These are phyloP conservation scores for Heimioporus sp. DNA, from an alignment of 768 basidiomycete genomes.

Conservation along the genomic window DNA sequence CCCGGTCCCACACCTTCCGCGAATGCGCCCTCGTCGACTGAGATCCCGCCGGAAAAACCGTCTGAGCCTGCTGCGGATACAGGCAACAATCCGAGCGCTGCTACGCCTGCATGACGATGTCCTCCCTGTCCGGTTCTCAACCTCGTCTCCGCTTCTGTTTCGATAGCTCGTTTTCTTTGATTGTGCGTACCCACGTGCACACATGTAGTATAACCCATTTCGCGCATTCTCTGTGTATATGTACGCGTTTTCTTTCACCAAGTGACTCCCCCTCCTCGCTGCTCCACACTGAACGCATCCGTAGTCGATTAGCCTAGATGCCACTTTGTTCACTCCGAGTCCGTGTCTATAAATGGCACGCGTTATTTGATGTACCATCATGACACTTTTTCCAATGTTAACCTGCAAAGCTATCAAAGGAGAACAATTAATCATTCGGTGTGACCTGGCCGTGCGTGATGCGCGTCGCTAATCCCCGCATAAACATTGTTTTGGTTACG, in stretches of 20 bases:
- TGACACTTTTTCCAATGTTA: no score
- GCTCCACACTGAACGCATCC: slow-evolving; percentile 19
- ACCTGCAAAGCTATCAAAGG: no score
- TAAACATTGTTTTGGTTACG: no score
- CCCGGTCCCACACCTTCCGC: slow-evolving; percentile 22
- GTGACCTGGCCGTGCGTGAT: no score
- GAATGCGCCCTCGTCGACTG: slow-evolving; percentile 15
- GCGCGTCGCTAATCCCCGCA: no score
- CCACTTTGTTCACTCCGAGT: no score
- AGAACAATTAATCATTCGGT: no score
- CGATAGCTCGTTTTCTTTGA: slow-evolving; percentile 25
- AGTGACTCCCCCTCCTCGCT: not conserved
- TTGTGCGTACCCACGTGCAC: slow-evolving; percentile 1
- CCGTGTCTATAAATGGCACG: no score
- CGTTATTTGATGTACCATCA: no score
- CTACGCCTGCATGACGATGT: slow-evolving; percentile 16
- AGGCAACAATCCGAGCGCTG: slow-evolving; percentile 9
- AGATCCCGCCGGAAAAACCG: slow-evolving; percentile 24
- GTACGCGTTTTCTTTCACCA: slow-evolving; percentile 9
- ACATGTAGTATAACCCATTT: slow-evolving; percentile 24
- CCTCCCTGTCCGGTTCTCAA: slow-evolving; percentile 2
- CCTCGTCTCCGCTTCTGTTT: slow-evolving; percentile 21
- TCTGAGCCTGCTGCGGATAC: slow-evolving; percentile 21
- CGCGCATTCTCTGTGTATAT: slow-evolving; percentile 30
- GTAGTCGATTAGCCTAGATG: not conserved